These are phyloP conservation scores for Amaranthus hypochondriacus DNA, from an alignment of 148 eudicot genomes.

Conservation along the genomic window DNA sequence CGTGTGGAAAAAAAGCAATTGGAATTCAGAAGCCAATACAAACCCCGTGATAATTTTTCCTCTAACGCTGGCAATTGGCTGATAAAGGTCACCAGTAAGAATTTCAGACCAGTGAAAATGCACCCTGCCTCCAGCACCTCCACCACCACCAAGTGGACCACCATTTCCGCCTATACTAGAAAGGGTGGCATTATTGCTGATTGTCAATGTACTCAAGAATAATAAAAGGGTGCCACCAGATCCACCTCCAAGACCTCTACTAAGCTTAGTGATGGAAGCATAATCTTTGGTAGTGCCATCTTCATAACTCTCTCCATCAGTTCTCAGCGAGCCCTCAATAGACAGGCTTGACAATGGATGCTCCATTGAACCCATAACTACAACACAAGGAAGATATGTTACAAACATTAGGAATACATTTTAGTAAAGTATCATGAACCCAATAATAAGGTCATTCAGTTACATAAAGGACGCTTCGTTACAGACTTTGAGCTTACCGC, in stretches of 20 bases:
- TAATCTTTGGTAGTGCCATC: slow-evolving; percentile 22
- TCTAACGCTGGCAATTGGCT: slow-evolving; percentile 71
- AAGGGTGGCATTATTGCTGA: slow-evolving; percentile 54
- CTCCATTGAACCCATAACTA: slow-evolving; percentile 88
- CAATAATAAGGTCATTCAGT: no score
- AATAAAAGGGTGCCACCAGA: slow-evolving; percentile 91
- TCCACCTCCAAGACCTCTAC: slow-evolving; percentile 74
- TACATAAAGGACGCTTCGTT: no score
- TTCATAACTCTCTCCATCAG: slow-evolving; percentile 74
- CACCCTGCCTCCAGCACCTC: slow-evolving; percentile 92
- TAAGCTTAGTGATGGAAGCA: slow-evolving; percentile 17
- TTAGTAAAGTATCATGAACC: no score
- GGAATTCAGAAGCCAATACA: slow-evolving; percentile 22
- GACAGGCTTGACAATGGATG: slow-evolving; percentile 74
- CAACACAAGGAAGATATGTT: slow-evolving; percentile 7
- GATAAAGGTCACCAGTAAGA: slow-evolving; percentile 90
- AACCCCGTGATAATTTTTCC: slow-evolving; percentile 73
- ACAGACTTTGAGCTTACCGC: no score
- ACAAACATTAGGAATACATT: no score
- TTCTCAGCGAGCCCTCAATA: slow-evolving; percentile 60
- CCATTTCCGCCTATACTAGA: slow-evolving; percentile 81
- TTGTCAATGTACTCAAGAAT: slow-evolving; percentile 45
- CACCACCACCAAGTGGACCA: slow-evolving; percentile 81
- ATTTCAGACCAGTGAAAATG: slow-evolving; percentile 94
- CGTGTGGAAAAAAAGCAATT: background rate